A percentile compares a stretch with the other conserved stretches of the same genome.
These are phyloP conservation scores for Bipolaris zeicola DNA, from an alignment of 2,329 filamentous ascomycete genomes.

Conservation along the genomic window DNA sequence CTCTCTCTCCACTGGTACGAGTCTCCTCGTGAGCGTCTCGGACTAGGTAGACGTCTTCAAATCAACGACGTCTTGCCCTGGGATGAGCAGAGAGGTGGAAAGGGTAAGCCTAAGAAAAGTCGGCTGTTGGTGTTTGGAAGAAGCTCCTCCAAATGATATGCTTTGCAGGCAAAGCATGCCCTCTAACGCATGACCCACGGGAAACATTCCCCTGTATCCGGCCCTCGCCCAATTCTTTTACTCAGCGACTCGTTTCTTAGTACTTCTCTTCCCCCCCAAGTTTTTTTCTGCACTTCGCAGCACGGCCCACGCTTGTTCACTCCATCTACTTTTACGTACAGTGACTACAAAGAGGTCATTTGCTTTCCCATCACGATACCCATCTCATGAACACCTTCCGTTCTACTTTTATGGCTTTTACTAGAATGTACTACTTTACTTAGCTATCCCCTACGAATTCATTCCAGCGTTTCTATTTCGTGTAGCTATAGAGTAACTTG, in stretches of 20 bases:
- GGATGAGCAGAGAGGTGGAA: slow-evolving; percentile 24
- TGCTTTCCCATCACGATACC: slow-evolving; percentile 1
- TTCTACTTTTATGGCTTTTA: not conserved
- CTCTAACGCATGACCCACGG: slow-evolving; percentile 10
- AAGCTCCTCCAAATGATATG: slow-evolving; percentile 13
- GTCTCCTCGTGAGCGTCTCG: slow-evolving; percentile 45
- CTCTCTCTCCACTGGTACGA: slow-evolving; percentile 46
- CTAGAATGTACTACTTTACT: not conserved
- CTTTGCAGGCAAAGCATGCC: slow-evolving; percentile 11
- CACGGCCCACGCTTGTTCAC: not conserved
- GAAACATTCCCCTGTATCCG: slow-evolving; percentile 7
- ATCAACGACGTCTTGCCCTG: slow-evolving; percentile 43
- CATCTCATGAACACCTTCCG: not conserved
- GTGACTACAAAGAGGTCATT: not conserved
- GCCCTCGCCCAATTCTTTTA: not conserved
- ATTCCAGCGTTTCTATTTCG: too few species aligned
- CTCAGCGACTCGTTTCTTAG: not conserved
- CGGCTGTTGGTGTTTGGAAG: slow-evolving; percentile 34
- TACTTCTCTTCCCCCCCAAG: not conserved
- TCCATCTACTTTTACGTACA: not conserved
- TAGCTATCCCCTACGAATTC: not conserved
- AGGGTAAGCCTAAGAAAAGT: slow-evolving; percentile 40
- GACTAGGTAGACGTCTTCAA: slow-evolving; percentile 43
- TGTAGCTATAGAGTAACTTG: too few species aligned
- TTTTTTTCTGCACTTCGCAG: not conserved